Evolutionary conservation across 768 basidiomycete genomes (phyloP).

Genomic region (Boletus sensibilis): DNA sequence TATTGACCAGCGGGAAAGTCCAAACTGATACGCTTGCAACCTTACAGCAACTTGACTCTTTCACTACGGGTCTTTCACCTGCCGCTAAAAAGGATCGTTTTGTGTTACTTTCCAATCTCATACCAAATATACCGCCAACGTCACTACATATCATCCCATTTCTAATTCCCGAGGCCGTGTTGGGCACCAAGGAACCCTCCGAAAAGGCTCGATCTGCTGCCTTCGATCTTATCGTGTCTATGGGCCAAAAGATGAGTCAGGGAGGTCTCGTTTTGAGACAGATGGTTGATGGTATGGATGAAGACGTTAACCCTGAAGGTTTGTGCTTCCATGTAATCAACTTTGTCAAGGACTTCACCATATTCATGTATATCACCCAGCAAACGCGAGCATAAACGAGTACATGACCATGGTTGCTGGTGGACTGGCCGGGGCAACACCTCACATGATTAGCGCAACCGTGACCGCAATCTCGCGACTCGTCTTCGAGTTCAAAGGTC

Average conservation of each 20-base stretch:
- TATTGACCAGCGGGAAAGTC: slow-evolving; percentile 65
- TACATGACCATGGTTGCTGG: slow-evolving; percentile 97
- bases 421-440: slow-evolving; percentile 87
- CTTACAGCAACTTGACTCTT: slow-evolving; percentile 62
- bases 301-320: slow-evolving; percentile 52
- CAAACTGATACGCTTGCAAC: slow-evolving; percentile 53
- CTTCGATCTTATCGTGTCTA: slow-evolving; percentile 84
- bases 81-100: slow-evolving; percentile 96
- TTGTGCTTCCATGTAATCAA: slow-evolving; percentile 4
- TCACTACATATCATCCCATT: slow-evolving; percentile 83
- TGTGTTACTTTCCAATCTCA: slow-evolving; percentile 64
- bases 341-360: slow-evolving; percentile 1
- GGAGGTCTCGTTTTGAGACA: slow-evolving; percentile 81
- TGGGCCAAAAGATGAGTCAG: slow-evolving; percentile 88
- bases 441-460: slow-evolving; percentile 98
- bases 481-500: slow-evolving; percentile 95
- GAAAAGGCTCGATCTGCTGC: slow-evolving; percentile 87
- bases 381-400: slow-evolving; percentile 78
- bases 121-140: slow-evolving; percentile 65
- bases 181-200: slow-evolving; percentile 96
- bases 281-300: slow-evolving; percentile 82
- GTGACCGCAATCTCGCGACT: slow-evolving; percentile 92
- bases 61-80: slow-evolving; percentile 62
- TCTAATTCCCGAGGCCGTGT: slow-evolving; percentile 88
- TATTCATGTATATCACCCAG: slow-evolving; percentile 34